These are phyloP conservation scores for Fagus crenata DNA, from an alignment of 306 rosid species.

Conservation along the genomic window DNA sequence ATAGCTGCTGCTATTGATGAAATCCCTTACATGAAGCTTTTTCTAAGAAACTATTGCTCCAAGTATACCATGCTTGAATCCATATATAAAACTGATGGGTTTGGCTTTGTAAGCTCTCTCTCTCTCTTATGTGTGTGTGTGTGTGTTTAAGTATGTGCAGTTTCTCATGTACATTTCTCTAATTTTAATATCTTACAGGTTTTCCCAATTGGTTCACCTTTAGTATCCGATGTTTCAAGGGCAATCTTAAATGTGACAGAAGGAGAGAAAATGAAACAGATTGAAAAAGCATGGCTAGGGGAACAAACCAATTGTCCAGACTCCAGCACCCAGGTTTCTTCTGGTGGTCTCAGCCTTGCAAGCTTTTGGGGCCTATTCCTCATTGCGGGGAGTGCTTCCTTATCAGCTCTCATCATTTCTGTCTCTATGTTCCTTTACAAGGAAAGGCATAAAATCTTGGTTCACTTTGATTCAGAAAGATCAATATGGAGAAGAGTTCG, in stretches of 20 bases:
- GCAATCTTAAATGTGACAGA: slow-evolving; percentile 51
- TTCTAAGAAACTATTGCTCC: slow-evolving; percentile 44
- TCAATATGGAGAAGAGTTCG: slow-evolving; percentile 11
- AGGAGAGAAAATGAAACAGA: slow-evolving; percentile 43
- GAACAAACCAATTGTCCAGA: slow-evolving; percentile 23
- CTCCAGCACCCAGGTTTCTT: slow-evolving; percentile 29
- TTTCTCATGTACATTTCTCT: neutral
- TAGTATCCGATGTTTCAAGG: slow-evolving; percentile 51
- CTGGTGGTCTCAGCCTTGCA: slow-evolving; percentile 45
- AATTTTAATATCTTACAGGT: slow-evolving; percentile 20
- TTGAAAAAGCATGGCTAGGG: slow-evolving; percentile 46
- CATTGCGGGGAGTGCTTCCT: slow-evolving; percentile 36
- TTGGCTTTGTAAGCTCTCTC: slow-evolving; percentile 56
- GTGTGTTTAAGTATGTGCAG: neutral
- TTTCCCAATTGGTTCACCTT: slow-evolving; percentile 48
- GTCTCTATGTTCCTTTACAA: neutral
- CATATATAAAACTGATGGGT: slow-evolving; percentile 50
- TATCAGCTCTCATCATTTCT: slow-evolving; percentile 35
- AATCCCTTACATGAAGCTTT: slow-evolving; percentile 44
- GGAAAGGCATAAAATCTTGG: neutral
- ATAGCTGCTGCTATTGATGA: slow-evolving; percentile 59
- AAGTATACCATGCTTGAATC: slow-evolving; percentile 52
- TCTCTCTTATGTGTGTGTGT: neutral
- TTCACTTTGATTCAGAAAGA: neutral
- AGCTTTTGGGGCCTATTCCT: slow-evolving; percentile 66